phyloP scores from a whole-genome alignment of 768 basidiomycete species.

The Suillus subluteus region DNA sequence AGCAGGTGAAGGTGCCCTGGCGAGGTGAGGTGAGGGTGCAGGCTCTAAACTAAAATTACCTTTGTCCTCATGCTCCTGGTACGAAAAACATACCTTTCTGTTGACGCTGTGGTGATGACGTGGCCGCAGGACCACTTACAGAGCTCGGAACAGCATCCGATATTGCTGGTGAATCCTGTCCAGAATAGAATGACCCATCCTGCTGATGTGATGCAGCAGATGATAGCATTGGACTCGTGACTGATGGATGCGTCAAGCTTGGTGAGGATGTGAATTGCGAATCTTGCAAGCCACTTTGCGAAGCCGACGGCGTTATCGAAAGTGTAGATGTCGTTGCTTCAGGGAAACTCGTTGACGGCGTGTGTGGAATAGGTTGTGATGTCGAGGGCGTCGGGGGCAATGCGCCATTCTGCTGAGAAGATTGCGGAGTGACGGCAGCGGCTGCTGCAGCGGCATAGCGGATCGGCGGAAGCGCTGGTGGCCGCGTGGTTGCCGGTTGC shows the following conservation, averaged over 20 bases:
- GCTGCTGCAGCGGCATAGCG: constrained; percentile 94
- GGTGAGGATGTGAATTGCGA: constrained; percentile 63
- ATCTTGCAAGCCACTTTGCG: constrained; percentile 37
- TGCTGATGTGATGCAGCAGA: constrained; percentile 69
- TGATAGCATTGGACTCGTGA: constrained; percentile 81
- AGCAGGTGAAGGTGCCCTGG: constrained; percentile 45
- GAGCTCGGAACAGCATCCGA: constrained; percentile 62
- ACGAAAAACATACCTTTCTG: constrained; percentile 51
- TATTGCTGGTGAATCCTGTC: constrained; percentile 71
- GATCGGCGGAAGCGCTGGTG: constrained; percentile 73
- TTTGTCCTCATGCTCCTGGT: constrained; percentile 24
- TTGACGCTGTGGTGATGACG: constrained; percentile 63
- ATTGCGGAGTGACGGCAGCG: constrained; percentile 31
- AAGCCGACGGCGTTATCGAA: constrained; percentile 40
- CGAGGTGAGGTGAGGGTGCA: constrained; percentile 46
- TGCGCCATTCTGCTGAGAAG: constrained; percentile 36
- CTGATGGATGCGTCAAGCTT: constrained; percentile 83
- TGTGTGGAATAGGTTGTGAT: constrained; percentile 41
- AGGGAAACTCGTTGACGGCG: constrained; percentile 34
- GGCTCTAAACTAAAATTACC: constrained; percentile 42
- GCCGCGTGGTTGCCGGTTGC: constrained; percentile 55
- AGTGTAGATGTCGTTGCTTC: constrained; percentile 44
- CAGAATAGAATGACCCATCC: constrained; percentile 70
- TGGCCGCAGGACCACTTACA: constrained; percentile 50
- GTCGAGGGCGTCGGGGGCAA: constrained; percentile 44